Evolutionary conservation across 2,329 filamentous ascomycete species (phyloP).

Genomic region (Claviceps sorghi): DNA sequence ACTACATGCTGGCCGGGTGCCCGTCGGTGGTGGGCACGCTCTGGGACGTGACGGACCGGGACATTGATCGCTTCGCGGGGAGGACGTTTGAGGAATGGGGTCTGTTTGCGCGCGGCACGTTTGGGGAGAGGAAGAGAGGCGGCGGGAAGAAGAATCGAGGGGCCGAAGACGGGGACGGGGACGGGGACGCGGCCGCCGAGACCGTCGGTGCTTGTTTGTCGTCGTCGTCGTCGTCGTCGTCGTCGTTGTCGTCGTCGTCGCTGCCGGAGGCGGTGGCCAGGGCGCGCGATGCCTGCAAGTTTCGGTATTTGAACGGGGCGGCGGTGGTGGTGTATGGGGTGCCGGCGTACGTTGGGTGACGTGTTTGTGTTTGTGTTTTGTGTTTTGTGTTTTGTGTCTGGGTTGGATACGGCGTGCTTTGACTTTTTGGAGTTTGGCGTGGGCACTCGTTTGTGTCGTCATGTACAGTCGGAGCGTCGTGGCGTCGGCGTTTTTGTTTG

Average conservation of each 20-base stretch:
- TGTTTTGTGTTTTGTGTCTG: background rate
- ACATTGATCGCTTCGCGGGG: slow-evolving; percentile 86
- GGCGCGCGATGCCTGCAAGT: slow-evolving; percentile 64
- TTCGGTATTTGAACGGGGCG: slow-evolving; percentile 85
- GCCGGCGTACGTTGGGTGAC: slow-evolving; percentile 49
- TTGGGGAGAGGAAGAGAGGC: slow-evolving; percentile 18
- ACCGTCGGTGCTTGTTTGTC: too few relatives aligned
- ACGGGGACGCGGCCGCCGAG: slow-evolving; percentile 7
- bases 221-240: background rate
- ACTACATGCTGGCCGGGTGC: slow-evolving; percentile 77
- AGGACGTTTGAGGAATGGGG: slow-evolving; percentile 78
- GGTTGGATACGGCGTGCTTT: too few relatives aligned
- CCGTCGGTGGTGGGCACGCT: slow-evolving; percentile 83
- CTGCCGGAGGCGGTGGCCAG: slow-evolving; percentile 69
- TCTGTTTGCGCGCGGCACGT: slow-evolving; percentile 39
- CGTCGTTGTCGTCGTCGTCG: slow-evolving; percentile 21
- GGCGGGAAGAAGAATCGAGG: background rate
- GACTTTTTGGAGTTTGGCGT: too few relatives aligned
- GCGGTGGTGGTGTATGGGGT: slow-evolving; percentile 91
- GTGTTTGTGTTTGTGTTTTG: background rate
- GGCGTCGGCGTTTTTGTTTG: too few relatives aligned
- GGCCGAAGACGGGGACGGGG: background rate
- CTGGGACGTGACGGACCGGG: slow-evolving; percentile 96
- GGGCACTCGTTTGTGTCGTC: too few relatives aligned
- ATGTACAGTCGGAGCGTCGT: too few relatives aligned